Evolutionary conservation across 768 basidiomycete species (phyloP), one percentile per base, ranked within the genome.

Genomic region (Collybiopsis luxurians): DNA sequence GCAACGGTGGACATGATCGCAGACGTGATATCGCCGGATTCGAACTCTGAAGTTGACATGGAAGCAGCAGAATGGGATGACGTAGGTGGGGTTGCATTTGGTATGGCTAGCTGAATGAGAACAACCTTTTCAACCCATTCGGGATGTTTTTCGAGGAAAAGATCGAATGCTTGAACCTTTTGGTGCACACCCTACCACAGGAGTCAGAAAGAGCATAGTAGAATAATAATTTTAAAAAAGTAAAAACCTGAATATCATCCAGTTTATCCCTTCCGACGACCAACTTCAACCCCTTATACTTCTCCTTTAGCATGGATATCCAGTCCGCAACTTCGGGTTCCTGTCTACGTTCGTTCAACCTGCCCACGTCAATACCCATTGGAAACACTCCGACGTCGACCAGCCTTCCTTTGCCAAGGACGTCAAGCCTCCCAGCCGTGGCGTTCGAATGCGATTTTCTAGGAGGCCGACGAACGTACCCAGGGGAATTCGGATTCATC

Each of bases 311-410:
- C 2, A 85, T 79, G 36, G 83, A 78, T 3, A 92, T 86, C 91
- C 93, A 95, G 58, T 93, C 89, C 0, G 78, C 72, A 2, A 95
- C 92, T 53, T 95, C 92, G 0, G 85, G 80, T 46, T 92, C 85
- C 26, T 78, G 78, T 87, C 83, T 86, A 70, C 86, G 86, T 60
- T 82, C 78, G 59, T 82, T 82, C 44, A 93, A 69, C 49, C 81
- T 77, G 53, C 72, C 71, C 4, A 93, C 89, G 64, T 95, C 92
- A 56, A 95, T 93, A 5, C 92, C 91, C 84, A 93, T 92, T 0
- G 92, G 89, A 67, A 92, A 91, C n/a, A 89, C 89, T 1, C 86
- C 89, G 13, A 93, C 90, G 63, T 93, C 89, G 23, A 93, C 87
- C 62, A 93, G 91, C 4, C 86, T 75, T 0, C 83, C 81, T 31